A percentile compares a stretch with the other conserved stretches of the same genome.
These are phyloP conservation scores for Nakaseomyces delphensis DNA, from an alignment of 1,139 yeast genomes.

Conservation along the genomic window DNA sequence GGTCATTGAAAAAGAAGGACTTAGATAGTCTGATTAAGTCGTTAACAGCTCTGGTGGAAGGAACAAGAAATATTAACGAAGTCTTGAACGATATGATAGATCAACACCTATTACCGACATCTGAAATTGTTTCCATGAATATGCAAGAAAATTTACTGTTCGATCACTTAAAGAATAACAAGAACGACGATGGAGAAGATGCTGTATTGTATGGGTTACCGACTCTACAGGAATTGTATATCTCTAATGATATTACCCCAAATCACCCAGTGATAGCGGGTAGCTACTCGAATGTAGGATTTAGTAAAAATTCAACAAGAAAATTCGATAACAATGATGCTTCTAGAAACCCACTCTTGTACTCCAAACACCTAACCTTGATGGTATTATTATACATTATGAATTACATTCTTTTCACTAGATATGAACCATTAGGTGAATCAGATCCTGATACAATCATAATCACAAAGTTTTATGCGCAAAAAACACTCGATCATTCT, in stretches of 20 bases:
- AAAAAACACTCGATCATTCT: slow-evolving; percentile 35
- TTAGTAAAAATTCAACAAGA: background rate
- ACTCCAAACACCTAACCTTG: slow-evolving; percentile 34
- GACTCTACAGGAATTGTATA: background rate
- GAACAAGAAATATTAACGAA: slow-evolving; percentile 26
- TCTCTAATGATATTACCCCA: background rate
- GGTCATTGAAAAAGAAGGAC: slow-evolving; percentile 35
- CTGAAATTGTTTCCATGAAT: slow-evolving; percentile 15
- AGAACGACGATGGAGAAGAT: background rate
- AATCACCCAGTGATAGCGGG: background rate
- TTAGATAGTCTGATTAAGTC: slow-evolving; percentile 32
- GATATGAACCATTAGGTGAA: slow-evolving; percentile 38
- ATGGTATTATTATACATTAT: slow-evolving; percentile 40
- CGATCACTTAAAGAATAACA: background rate
- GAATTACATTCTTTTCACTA: slow-evolving; percentile 40
- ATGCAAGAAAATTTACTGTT: slow-evolving; percentile 4
- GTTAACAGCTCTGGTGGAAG: slow-evolving; percentile 29
- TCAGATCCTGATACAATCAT: slow-evolving; percentile 30
- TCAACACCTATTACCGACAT: slow-evolving; percentile 26
- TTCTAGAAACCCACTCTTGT: slow-evolving; percentile 34
- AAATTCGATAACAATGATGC: slow-evolving; percentile 14
- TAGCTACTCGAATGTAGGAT: background rate
- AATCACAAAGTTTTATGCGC: slow-evolving; percentile 34
- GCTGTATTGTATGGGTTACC: background rate
- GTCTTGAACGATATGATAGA: slow-evolving; percentile 24